Conservation (phyloP, 495 filamentous ascomycete species). For the Podospora appendiculata region DNA sequence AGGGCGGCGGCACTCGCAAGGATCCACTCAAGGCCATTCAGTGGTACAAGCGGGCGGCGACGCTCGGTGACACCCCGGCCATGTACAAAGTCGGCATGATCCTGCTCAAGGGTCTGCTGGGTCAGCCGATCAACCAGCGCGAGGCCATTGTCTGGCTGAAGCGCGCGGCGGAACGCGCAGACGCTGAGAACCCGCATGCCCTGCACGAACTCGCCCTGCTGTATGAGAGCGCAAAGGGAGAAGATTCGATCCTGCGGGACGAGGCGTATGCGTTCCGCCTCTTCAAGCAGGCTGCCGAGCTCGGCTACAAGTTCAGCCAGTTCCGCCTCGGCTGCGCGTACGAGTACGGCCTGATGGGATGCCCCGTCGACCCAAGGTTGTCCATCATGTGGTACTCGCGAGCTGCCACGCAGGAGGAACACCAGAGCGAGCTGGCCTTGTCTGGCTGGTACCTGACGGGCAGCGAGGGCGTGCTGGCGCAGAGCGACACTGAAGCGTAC, state of each 20-base stretch:
- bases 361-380: slow-evolving; percentile 68
- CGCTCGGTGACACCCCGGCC: slow-evolving; percentile 80
- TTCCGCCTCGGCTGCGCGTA: slow-evolving; percentile 81
- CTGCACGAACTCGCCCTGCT: slow-evolving; percentile 85
- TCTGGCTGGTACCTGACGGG: slow-evolving; percentile 97
- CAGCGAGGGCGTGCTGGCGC: slow-evolving; percentile 75
- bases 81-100: slow-evolving; percentile 99
- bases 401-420: slow-evolving; percentile 88
- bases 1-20: slow-evolving; percentile 82
- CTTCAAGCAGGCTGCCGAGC: slow-evolving; percentile 79
- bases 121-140: slow-evolving; percentile 72
- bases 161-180: slow-evolving; percentile 81
- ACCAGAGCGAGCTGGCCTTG: slow-evolving; percentile 86
- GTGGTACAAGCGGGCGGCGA: slow-evolving; percentile 92
- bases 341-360: slow-evolving; percentile 82
- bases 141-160: slow-evolving; percentile 90
- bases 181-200: slow-evolving; percentile 87
- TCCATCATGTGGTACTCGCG: slow-evolving; percentile 90
- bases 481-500: slow-evolving; percentile 93
- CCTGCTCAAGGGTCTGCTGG: slow-evolving; percentile 84
- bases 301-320: slow-evolving; percentile 93
- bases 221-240: slow-evolving; percentile 62
- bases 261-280: slow-evolving; percentile 68
- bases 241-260: slow-evolving; percentile 70
- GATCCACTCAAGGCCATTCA: slow-evolving; percentile 91